Evolutionary conservation across 148 eudicot species (phyloP).

Genomic region (Camellia granthamiana): DNA sequence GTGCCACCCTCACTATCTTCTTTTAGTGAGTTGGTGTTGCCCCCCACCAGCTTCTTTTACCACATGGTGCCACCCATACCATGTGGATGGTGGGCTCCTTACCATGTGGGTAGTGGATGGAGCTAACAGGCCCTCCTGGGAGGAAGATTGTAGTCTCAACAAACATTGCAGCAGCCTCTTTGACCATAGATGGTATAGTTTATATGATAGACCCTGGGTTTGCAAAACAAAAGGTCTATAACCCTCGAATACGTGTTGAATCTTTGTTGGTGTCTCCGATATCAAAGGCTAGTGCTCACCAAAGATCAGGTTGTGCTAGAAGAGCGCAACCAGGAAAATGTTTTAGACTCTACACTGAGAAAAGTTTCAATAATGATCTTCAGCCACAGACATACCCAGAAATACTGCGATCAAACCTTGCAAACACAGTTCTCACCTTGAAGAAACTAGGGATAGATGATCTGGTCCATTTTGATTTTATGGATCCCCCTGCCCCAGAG

Average conservation of each 20-base stretch:
- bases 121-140: conserved; percentile 75
- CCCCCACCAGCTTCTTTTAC: too few species aligned
- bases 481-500: conserved; percentile 89
- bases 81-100: too few species aligned
- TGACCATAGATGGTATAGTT: conserved; percentile 69
- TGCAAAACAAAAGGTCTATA: conserved; percentile 60
- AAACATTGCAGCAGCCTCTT: conserved; percentile 65
- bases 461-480: conserved; percentile 85
- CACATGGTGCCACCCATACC: too few species aligned
- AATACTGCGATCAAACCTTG: conserved; percentile 75
- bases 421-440: conserved; percentile 75
- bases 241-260: conserved; percentile 65
- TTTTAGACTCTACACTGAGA: conserved; percentile 65
- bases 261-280: conserved; percentile 69
- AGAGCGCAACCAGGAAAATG: conserved; percentile 75
- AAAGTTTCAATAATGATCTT: conserved; percentile 72
- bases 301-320: conserved; percentile 75
- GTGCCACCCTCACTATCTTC: too few species aligned
- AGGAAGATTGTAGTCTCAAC: conserved; percentile 71
- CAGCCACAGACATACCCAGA: conserved; percentile 85
- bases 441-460: conserved; percentile 90
- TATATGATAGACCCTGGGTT: neutral
- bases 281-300: conserved; percentile 74
- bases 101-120: too few species aligned
- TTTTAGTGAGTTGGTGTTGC: too few species aligned